These are phyloP conservation scores for Tirmania nivea DNA, from an alignment of 495 filamentous ascomycete genomes.

Conservation along the genomic window DNA sequence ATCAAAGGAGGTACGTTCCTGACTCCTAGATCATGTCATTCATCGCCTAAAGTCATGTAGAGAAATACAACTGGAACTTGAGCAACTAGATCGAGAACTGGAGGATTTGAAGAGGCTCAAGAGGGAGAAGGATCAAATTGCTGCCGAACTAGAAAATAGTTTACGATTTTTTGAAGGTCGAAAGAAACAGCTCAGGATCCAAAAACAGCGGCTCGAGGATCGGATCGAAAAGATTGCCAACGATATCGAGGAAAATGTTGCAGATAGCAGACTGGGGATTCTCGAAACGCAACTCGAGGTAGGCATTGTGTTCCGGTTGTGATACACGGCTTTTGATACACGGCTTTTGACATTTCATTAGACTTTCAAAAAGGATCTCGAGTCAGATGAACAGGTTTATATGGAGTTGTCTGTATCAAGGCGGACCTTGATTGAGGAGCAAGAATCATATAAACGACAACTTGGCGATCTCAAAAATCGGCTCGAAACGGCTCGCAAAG, in stretches of 20 bases:
- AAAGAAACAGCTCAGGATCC: conserved; percentile 30
- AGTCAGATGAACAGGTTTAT: too few species aligned
- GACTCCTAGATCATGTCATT: conserved; percentile 14
- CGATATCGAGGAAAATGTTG: conserved; percentile 37
- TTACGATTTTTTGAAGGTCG: conserved; percentile 25
- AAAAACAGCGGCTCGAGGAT: conserved; percentile 35
- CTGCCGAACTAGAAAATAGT: conserved; percentile 19
- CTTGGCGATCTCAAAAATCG: too few species aligned
- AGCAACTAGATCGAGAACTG: conserved; percentile 14
- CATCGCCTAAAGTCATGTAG: neutral
- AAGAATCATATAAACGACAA: too few species aligned
- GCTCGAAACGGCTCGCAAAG: too few species aligned
- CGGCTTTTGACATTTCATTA: too few species aligned
- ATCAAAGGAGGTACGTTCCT: conserved; percentile 35
- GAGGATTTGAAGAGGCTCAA: conserved; percentile 6
- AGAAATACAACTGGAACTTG: conserved; percentile 26
- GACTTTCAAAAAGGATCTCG: too few species aligned
- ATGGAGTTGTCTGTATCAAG: too few species aligned
- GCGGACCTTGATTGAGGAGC: too few species aligned
- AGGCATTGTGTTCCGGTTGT: neutral
- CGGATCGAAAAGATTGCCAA: conserved; percentile 35
- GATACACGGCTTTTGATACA: too few species aligned
- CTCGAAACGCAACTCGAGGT: conserved; percentile 30
- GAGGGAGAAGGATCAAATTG: conserved; percentile 7
- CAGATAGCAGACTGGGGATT: conserved; percentile 39